phyloP scores from a whole-genome alignment of 768 basidiomycete species.

The Boletus vinaceobasis region DNA sequence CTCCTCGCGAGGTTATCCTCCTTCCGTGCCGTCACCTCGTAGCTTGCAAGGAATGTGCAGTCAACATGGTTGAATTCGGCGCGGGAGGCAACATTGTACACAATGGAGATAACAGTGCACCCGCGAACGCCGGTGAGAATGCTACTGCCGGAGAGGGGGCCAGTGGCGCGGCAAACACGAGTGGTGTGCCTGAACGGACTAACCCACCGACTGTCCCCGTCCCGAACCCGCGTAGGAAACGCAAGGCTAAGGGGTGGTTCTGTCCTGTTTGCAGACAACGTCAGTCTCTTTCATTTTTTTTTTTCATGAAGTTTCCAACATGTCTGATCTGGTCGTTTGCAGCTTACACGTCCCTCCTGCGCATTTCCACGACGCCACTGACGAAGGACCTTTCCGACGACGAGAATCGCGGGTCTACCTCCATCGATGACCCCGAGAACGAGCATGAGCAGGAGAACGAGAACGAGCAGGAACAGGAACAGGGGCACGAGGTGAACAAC shows the following conservation, averaged over 20 bases:
- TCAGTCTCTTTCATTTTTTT: conserved; percentile 40
- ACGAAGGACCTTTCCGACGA: conserved; percentile 38
- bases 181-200: conserved; percentile 25
- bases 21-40: conserved; percentile 93
- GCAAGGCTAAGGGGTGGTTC: conserved; percentile 96
- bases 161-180: conserved; percentile 14
- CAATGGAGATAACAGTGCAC: conserved; percentile 36
- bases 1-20: conserved; percentile 87
- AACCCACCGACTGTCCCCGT: conserved; percentile 27
- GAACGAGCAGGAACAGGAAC: conserved; percentile 3
- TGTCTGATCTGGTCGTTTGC: background rate
- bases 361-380: conserved; percentile 72
- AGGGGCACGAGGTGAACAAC: conserved; percentile 14
- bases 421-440: conserved; percentile 26
- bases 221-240: conserved; percentile 62
- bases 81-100: conserved; percentile 86
- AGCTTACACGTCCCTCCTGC: conserved; percentile 87
- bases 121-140: conserved; percentile 25
- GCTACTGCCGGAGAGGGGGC: conserved; percentile 23
- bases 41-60: conserved; percentile 90
- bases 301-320: background rate
- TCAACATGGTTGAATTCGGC: conserved; percentile 98
- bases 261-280: conserved; percentile 96
- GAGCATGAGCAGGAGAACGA: conserved; percentile 16
- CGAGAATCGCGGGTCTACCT: conserved; percentile 23